phyloP scores from a whole-genome alignment of 78 protist species.

The Polysphondylium violaceum region DNA sequence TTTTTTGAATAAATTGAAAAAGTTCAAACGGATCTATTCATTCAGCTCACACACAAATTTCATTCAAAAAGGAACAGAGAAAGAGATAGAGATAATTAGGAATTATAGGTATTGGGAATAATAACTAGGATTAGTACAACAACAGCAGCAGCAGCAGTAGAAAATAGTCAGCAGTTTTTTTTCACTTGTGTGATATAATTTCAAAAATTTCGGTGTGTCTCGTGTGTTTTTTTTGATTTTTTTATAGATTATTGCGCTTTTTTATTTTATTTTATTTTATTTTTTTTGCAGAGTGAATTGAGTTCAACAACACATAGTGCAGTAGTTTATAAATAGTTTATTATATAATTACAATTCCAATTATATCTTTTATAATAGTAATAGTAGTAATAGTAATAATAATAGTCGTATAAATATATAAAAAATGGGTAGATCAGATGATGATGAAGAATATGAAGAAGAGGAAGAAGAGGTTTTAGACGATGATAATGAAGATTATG shows the following conservation, averaged over 20 bases:
- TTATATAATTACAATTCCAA: background rate
- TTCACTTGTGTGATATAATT: no score
- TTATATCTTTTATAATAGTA: background rate
- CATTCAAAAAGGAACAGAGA: background rate
- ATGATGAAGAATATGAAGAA: constrained; percentile 26
- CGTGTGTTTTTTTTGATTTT: constrained; percentile 1
- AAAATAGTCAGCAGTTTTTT: background rate
- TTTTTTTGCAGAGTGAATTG: background rate
- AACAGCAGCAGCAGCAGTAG: background rate
- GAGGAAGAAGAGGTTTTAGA: constrained; percentile 26
- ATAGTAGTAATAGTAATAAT: background rate
- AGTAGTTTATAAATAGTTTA: background rate
- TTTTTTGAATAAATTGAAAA: no score
- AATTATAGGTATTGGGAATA: background rate
- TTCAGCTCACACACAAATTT: no score
- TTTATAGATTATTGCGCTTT: background rate
- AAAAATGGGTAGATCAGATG: constrained; percentile 46
- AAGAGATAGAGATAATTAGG: no score
- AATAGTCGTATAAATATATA: background rate
- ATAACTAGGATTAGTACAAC: background rate
- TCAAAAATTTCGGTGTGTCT: no score
- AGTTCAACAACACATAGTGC: background rate
- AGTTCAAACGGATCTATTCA: no score
- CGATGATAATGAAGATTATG: constrained; percentile 40
- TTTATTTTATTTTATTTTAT: background rate